phyloP scores from a whole-genome alignment of 164 flowering plant genomes.

The Nymphaea colorata region DNA sequence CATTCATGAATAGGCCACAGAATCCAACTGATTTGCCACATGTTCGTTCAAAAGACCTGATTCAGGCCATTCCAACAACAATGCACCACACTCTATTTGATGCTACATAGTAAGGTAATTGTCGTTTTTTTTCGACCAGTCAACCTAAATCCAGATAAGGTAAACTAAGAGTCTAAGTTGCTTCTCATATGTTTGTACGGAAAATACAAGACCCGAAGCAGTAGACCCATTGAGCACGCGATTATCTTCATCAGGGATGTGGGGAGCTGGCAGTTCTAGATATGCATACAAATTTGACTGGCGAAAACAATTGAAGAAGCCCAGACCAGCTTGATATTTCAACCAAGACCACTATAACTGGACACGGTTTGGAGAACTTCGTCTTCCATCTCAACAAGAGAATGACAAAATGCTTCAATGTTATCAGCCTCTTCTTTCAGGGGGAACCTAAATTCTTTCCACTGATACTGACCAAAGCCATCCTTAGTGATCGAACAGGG shows the following conservation, averaged over 20 bases:
- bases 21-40: no score
- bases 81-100: no score
- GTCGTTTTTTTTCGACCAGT: no score
- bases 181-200: background rate
- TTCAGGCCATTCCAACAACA: no score
- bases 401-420: constrained; percentile 50
- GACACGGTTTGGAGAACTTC: constrained; percentile 50
- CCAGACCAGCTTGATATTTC: background rate
- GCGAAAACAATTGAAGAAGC: background rate
- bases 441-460: constrained; percentile 59
- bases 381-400: constrained; percentile 74
- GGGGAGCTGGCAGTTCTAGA: background rate
- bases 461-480: constrained; percentile 32
- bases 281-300: background rate
- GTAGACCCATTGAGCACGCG: background rate
- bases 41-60: no score
- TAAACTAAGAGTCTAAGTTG: no score
- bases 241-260: background rate
- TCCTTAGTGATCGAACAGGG: constrained; percentile 20
- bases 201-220: no score
- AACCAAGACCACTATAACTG: constrained; percentile 43
- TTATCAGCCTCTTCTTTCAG: constrained; percentile 59
- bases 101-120: no score
- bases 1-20: no score
- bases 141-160: no score